Base-by-base conservation (phyloP, 2,329 filamentous ascomycete genomes). In the Ilyonectria robusta region DNA sequence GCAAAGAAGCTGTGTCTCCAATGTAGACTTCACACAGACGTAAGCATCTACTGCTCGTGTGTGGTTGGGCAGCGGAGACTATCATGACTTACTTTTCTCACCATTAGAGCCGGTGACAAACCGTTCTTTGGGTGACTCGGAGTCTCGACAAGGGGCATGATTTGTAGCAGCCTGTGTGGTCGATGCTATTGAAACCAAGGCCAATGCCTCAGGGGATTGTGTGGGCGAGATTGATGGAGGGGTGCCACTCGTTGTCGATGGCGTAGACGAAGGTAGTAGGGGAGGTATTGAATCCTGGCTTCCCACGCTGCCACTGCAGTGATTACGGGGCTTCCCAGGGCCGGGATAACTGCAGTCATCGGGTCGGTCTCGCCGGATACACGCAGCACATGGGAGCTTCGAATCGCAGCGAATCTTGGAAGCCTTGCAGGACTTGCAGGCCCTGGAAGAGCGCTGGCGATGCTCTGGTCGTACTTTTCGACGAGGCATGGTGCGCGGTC, bases 401-500 rank as follows among this genome's bases (percentile, higher is more conserved):
- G 65, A 60, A 33, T 72, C 56, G 21, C 70, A 72, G 3, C 70
- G 65, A 47, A 68, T 70, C 54, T 72, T 72, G 56, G 67, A 66
- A 10, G 37, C 19, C 44, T 70, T 68, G 53, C 70, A 72, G 10
- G 65, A 57, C 23, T n/a, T 17, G 37, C 59, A 31, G 37, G 50
- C 59, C 48, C 31, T 54, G 11, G 59, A 37, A 11, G 59, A 62
- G 33, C 59, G 48, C 21, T 55, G 59, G 10, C 59, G 59, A 37
- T 62, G 37, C 40, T 62, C 59, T 9, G 59, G 50, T n/a, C 59
- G 59, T n/a, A 54, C 37, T 35, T 55, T 62, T 8, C 48, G 47
- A 46, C 59, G 47, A 13, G 59, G 59, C 59, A 62, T 46, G 13
- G 4, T 40, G 37, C 13, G 13, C 13, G 3, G 6, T 15, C 13